A percentile compares a stretch with the other conserved stretches of the same genome.
phyloP scores from a whole-genome alignment of 1,284 basidiomycete species.

The Rugosomyces carneus region DNA sequence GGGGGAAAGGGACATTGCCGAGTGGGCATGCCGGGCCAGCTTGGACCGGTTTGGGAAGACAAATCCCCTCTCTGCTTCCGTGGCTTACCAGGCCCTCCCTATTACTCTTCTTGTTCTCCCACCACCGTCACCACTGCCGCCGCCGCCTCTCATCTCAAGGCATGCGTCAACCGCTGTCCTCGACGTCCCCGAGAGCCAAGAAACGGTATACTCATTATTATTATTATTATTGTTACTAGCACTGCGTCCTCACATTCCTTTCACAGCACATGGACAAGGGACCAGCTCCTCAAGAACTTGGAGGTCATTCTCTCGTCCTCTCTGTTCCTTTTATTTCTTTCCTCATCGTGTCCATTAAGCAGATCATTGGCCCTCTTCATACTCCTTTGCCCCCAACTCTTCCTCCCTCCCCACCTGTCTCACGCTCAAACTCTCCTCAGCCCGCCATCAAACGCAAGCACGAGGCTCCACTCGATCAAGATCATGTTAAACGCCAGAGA shows the following conservation, averaged over 20 bases:
- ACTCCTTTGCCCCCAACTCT: conserved; percentile 54
- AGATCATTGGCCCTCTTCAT: conserved; percentile 56
- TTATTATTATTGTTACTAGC: too few species aligned
- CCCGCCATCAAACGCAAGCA: conserved; percentile 57
- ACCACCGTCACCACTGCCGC: conserved; percentile 33
- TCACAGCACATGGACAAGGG: conserved; percentile 50
- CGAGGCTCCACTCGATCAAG: conserved; percentile 37
- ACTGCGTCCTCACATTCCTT: conserved; percentile 6
- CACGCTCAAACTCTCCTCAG: conserved; percentile 54
- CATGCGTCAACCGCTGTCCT: conserved; percentile 9
- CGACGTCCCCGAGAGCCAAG: conserved; percentile 19
- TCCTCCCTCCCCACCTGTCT: conserved; percentile 62
- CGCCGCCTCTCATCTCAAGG: conserved; percentile 5
- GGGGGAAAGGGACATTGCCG: conserved; percentile 12
- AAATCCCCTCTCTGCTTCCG: conserved; percentile 28
- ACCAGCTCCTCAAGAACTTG: conserved; percentile 55
- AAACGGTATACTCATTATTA: conserved; percentile 26
- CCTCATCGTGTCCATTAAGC: conserved; percentile 18
- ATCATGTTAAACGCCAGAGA: conserved; percentile 53
- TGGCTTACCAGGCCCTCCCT: conserved; percentile 18
- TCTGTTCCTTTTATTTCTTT: conserved; percentile 3
- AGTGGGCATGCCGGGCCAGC: conserved; percentile 16
- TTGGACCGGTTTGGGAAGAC: conserved; percentile 21
- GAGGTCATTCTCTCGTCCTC: conserved; percentile 36
- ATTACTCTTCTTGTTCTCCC: conserved; percentile 30